phyloP scores from a whole-genome alignment of 2,329 filamentous ascomycete genomes.

The Drechslerella coelobrocha region DNA sequence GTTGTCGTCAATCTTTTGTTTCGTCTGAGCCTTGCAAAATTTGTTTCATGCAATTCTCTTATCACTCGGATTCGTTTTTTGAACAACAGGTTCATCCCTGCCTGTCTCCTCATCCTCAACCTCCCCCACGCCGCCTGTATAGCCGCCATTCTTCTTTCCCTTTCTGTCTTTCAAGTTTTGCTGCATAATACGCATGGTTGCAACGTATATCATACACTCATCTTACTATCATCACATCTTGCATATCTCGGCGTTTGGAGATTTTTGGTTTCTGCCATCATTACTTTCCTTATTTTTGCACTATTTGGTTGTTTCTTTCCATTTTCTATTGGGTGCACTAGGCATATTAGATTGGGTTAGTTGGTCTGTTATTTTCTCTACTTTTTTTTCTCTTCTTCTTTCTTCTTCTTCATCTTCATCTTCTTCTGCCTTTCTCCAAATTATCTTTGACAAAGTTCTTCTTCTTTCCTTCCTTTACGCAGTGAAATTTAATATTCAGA shows the following conservation, averaged over 20 bases:
- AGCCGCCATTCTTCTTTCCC: neutral
- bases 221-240: neutral
- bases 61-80: too few relatives aligned
- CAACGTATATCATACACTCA: conserved; percentile 4
- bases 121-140: too few relatives aligned
- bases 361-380: conserved; percentile 2
- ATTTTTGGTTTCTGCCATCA: neutral
- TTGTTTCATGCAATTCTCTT: too few relatives aligned
- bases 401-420: conserved; percentile 1
- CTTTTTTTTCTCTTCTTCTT: neutral
- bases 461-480: conserved; percentile 9
- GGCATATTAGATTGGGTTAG: neutral
- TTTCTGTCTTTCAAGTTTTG: neutral
- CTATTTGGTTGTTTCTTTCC: neutral
- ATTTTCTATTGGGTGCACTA: neutral
- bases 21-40: too few relatives aligned
- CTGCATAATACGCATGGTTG: neutral
- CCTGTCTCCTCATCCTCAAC: too few relatives aligned
- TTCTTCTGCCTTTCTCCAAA: conserved; percentile 15
- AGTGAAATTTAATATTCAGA: too few relatives aligned
- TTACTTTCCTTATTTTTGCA: neutral
- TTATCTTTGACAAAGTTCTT: conserved; percentile 15
- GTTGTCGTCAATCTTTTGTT: too few relatives aligned
- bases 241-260: conserved; percentile 41
- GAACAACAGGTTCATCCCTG: too few relatives aligned